Evolutionary conservation across 2,329 filamentous ascomycete species (phyloP).

Genomic region (Trichophyton benhamiae): DNA sequence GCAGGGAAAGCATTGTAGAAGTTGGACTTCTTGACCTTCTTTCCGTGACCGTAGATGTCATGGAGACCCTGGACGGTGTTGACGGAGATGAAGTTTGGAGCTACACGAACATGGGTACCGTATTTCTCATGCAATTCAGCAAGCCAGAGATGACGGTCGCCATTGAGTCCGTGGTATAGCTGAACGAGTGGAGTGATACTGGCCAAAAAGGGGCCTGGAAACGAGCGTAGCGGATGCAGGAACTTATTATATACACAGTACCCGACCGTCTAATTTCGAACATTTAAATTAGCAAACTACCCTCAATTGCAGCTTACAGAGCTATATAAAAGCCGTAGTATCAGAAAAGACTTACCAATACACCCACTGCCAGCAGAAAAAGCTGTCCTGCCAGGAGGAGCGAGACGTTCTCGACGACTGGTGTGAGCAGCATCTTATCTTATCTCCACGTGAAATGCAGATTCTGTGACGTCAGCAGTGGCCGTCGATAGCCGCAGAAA

Average conservation of each 20-base stretch:
- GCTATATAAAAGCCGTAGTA: too few species aligned
- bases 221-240: conserved; percentile 12
- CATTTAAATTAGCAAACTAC: background rate
- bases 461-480: conserved; percentile 9
- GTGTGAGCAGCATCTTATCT: conserved; percentile 10
- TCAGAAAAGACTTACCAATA: conserved; percentile 7
- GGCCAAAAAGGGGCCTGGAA: conserved; percentile 12
- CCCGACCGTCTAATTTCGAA: conserved; percentile 5
- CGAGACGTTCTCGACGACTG: conserved; percentile 9
- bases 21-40: conserved; percentile 21
- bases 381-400: conserved; percentile 6
- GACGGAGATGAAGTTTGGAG: conserved; percentile 65
- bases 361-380: background rate
- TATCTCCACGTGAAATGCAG: conserved; percentile 2
- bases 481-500: conserved; percentile 7
- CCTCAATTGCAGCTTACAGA: background rate
- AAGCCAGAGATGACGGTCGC: conserved; percentile 14
- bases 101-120: conserved; percentile 54
- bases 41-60: conserved; percentile 36
- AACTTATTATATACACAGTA: conserved; percentile 12
- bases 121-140: conserved; percentile 13
- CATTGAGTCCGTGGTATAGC: conserved; percentile 10
- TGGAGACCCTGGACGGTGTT: conserved; percentile 59
- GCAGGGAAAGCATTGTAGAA: conserved; percentile 32
- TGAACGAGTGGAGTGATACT: conserved; percentile 12